phyloP scores from a whole-genome alignment of 257 asterid species.

The Avicennia marina region DNA sequence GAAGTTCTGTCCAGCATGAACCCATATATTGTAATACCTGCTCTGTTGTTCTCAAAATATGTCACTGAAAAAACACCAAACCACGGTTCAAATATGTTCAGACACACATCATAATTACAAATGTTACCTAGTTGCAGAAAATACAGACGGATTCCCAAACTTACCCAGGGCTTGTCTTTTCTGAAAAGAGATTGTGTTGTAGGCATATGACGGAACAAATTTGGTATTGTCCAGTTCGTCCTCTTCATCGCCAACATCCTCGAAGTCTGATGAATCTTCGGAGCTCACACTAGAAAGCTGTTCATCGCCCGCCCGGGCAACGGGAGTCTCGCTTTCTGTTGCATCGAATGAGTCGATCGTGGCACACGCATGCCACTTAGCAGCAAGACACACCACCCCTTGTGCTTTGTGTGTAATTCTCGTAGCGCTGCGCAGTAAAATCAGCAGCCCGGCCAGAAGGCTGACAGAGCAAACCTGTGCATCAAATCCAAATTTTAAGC shows the following conservation, averaged over 20 bases:
- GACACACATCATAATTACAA: too few relatives aligned
- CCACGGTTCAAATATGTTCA: too few relatives aligned
- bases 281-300: not conserved
- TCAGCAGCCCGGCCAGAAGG: conserved; percentile 78
- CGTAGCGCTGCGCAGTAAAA: conserved; percentile 72
- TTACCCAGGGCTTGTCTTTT: conserved; percentile 91
- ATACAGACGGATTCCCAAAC: not conserved
- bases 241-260: conserved; percentile 91
- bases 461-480: conserved; percentile 78
- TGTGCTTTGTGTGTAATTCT: conserved; percentile 96
- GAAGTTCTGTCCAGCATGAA: conserved; percentile 83
- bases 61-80: conserved; percentile 38
- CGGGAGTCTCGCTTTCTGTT: conserved; percentile 49
- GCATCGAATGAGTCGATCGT: conserved; percentile 71
- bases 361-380: conserved; percentile 96
- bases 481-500: too few relatives aligned
- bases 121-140: too few relatives aligned
- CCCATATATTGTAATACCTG: conserved; percentile 88
- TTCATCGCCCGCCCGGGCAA: not conserved
- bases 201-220: conserved; percentile 50
- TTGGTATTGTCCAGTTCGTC: conserved; percentile 73
- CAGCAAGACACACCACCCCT: conserved; percentile 81
- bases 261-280: conserved; percentile 32
- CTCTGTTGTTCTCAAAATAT: conserved; percentile 82
- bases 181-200: conserved; percentile 85